A percentile compares a stretch with the other conserved stretches of the same genome.
These are phyloP conservation scores for Starmerella apicola DNA, from an alignment of 805 yeast species.

Conservation along the genomic window DNA sequence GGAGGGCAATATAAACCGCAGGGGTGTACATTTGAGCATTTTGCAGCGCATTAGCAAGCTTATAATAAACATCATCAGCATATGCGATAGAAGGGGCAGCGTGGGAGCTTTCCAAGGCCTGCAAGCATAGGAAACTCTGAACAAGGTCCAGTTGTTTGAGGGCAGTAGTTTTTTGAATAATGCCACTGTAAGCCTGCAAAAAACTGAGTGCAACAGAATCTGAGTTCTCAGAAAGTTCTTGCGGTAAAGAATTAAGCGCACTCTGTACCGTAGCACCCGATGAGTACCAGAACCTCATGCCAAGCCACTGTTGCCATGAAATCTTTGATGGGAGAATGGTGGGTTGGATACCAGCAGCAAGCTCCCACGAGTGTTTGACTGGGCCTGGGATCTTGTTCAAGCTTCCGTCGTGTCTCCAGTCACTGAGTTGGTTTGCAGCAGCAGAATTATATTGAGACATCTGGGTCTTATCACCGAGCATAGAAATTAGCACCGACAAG, in stretches of 20 bases:
- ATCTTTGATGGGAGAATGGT: constrained; percentile 26
- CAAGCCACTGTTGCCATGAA: constrained; percentile 56
- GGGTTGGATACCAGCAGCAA: constrained; percentile 36
- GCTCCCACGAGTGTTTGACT: constrained; percentile 47
- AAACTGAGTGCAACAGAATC: constrained; percentile 14
- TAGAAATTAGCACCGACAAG: constrained; percentile 54
- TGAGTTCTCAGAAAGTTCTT: neutral
- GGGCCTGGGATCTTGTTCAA: constrained; percentile 39
- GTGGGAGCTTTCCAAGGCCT: constrained; percentile 11
- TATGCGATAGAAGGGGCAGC: neutral
- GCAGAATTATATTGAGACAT: constrained; percentile 36
- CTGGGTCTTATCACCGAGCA: constrained; percentile 41
- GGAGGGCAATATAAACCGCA: constrained; percentile 52
- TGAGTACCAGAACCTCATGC: constrained; percentile 44
- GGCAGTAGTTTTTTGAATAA: constrained; percentile 9
- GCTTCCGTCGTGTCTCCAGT: constrained; percentile 45
- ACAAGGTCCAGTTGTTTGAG: constrained; percentile 10
- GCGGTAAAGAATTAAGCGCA: constrained; percentile 6
- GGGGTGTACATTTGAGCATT: constrained; percentile 39
- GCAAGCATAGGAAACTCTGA: constrained; percentile 18
- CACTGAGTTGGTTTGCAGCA: constrained; percentile 50
- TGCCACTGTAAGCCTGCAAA: constrained; percentile 11
- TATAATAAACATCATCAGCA: constrained; percentile 11
- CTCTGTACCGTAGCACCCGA: constrained; percentile 27
- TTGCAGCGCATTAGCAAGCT: constrained; percentile 23